A percentile compares a stretch with the other conserved stretches of the same genome.
Conservation (phyloP, 108 stramenopile species). For the Tribonema minus region DNA sequence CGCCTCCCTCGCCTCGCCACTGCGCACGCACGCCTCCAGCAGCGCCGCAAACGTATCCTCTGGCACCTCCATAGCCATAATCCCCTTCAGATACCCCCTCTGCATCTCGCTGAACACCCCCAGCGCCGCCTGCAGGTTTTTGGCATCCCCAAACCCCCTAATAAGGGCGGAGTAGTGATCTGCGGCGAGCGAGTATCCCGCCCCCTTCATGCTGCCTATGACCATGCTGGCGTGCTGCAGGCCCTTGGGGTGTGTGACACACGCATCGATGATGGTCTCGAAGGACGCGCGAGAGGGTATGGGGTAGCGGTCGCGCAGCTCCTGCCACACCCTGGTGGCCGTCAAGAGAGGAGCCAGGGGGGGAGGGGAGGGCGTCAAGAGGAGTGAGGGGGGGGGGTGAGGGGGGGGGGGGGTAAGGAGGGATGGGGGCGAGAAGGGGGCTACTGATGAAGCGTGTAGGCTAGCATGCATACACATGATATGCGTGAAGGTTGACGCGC, state of each 20-base stretch:
- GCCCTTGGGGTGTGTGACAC: constrained; percentile 21
- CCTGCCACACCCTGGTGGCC: background rate
- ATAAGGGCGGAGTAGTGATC: constrained; percentile 38
- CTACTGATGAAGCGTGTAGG: too few species aligned
- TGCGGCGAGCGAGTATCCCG: constrained; percentile 4
- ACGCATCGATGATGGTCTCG: constrained; percentile 32
- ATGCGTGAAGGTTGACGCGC: too few species aligned
- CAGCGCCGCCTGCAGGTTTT: constrained; percentile 27
- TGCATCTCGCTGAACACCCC: constrained; percentile 25
- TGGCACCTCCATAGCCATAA: constrained; percentile 12
- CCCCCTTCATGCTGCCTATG: constrained; percentile 13
- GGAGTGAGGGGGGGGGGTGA: background rate
- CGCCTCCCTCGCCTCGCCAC: constrained; percentile 12
- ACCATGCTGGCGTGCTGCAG: constrained; percentile 19
- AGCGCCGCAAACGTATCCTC: constrained; percentile 41
- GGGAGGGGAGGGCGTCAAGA: background rate
- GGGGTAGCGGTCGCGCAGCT: background rate
- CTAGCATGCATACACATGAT: background rate
- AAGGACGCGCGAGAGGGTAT: constrained; percentile 1
- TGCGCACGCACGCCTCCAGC: constrained; percentile 14
- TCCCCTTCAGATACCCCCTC: constrained; percentile 1
- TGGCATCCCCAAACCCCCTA: constrained; percentile 22
- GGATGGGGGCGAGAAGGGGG: background rate
- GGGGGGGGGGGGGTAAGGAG: background rate
- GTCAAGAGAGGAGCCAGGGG: too few species aligned